Percentiles rank a stretch among this genome's conserved stretches.
Conservation (phyloP, 139 green algal genomes). For the Ostreobium quekettii region DNA sequence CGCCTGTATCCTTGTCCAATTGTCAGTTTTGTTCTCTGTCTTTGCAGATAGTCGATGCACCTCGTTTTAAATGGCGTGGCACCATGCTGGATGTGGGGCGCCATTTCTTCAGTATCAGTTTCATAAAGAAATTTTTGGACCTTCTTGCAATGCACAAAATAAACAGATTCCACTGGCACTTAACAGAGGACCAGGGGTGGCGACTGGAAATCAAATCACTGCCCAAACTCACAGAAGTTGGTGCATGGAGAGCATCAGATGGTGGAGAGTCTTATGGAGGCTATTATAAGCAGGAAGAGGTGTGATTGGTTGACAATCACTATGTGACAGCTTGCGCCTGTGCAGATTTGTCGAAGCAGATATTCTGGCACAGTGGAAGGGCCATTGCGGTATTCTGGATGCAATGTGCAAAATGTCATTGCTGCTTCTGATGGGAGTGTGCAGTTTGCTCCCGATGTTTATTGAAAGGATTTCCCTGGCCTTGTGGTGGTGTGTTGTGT, state of each 20-base stretch:
- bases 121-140: conserved; percentile 47
- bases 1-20: neutral
- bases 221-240: conserved; percentile 44
- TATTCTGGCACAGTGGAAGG: no score
- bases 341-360: no score
- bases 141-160: conserved; percentile 48
- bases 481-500: no score
- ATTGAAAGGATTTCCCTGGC: no score
- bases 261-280: conserved; percentile 30
- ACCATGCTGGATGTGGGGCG: conserved; percentile 51
- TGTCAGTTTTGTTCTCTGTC: neutral
- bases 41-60: conserved; percentile 37
- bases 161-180: conserved; percentile 57
- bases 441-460: no score
- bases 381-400: no score
- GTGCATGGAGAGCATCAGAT: conserved; percentile 29
- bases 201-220: conserved; percentile 42
- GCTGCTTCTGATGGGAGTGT: no score
- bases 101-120: conserved; percentile 44
- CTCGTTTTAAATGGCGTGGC: conserved; percentile 47
- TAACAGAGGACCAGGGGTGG: conserved; percentile 64
- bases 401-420: no score
- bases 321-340: no score
- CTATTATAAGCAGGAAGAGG: conserved; percentile 50
- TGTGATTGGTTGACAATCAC: conserved; percentile 8